Evolutionary conservation across 176 grass and related monocot species (phyloP), one percentile per base, ranked within the genome.

Genomic region (Miscanthus lutarioriparius): DNA sequence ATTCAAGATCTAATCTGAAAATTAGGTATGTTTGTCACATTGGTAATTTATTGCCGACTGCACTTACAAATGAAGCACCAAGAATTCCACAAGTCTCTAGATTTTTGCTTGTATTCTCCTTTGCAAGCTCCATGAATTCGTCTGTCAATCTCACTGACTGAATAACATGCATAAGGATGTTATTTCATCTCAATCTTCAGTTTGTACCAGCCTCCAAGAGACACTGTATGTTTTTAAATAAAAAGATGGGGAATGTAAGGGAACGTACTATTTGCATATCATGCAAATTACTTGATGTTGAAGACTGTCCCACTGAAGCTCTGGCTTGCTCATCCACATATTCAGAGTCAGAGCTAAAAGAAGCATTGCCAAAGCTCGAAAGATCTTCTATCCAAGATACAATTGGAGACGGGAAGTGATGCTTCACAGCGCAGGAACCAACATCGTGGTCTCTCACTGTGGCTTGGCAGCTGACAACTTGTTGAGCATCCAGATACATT

Each of bases 121-220:
- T 96, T 36, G 96, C 91, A 83, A 99, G 96, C 74, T 96, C 91
- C 81, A 99, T 91, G 83, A 99, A 99, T 86, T 99, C 96, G 32
- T 94, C 96, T 35, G 89, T 96, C 92, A 99, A 88, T 87, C 90
- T 90, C 36, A 47, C 76, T 10, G 96, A 99, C 96, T 96, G 90
- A 64, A 92, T 33, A 70, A 70, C 22, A 88, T 76, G 22, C 33
- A 87, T 3, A 89, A 64, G 65, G 16, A 5, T 41, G 72, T 68
- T 39, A 77, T 25, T 68, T 76, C 56, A 67, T 47, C 25, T 78
- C 37, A 79, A 83, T 37, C 35, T 54, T 76, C 65, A 88, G 16
- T 27, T 65, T 0, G 59, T 22, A 45, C 12, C 26, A 72, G 64
- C 15, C 12, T 44, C 33, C 81, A 61, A 64, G 84, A 33, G 27